A percentile compares a stretch with the other conserved stretches of the same genome.
Conservation (phyloP, 140 eudicot genomes). For the Oenanthe javanica region DNA sequence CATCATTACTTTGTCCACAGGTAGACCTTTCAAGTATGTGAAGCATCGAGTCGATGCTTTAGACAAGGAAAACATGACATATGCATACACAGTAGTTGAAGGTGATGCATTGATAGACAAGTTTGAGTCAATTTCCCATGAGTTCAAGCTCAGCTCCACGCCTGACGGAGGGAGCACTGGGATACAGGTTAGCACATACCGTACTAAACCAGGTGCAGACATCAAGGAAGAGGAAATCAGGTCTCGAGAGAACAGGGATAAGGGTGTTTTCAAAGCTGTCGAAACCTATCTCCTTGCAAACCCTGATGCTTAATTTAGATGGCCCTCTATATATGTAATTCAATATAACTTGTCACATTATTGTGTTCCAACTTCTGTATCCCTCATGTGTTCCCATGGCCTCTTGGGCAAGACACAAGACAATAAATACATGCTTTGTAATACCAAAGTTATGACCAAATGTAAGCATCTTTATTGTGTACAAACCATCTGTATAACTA, state of each 20-base stretch:
- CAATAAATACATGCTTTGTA: not conserved
- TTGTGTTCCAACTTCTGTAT: not conserved
- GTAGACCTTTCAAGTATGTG: conserved; percentile 24
- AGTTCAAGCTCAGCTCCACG: conserved; percentile 26
- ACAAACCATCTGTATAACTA: not conserved
- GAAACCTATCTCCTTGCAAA: conserved; percentile 53
- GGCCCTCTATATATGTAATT: not conserved
- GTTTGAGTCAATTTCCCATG: conserved; percentile 31
- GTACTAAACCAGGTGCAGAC: conserved; percentile 24
- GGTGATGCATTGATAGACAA: conserved; percentile 29
- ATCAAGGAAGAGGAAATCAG: conserved; percentile 46
- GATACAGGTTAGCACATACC: conserved; percentile 38
- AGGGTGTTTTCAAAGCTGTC: conserved; percentile 40
- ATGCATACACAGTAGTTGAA: conserved; percentile 35
- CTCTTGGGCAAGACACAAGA: not conserved
- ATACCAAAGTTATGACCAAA: not conserved
- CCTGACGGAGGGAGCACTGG: conserved; percentile 38
- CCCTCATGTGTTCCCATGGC: not conserved
- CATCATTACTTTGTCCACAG: conserved; percentile 15
- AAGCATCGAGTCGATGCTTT: conserved; percentile 47
- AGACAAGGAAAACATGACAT: conserved; percentile 37
- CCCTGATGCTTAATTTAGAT: conserved; percentile 31
- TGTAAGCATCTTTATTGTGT: not conserved
- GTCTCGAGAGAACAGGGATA: conserved; percentile 33
- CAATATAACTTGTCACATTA: not conserved